Percentiles rank a stretch among this genome's conserved stretches.
These are phyloP conservation scores for Collybia mongolica DNA, from an alignment of 768 basidiomycete species.

Conservation along the genomic window DNA sequence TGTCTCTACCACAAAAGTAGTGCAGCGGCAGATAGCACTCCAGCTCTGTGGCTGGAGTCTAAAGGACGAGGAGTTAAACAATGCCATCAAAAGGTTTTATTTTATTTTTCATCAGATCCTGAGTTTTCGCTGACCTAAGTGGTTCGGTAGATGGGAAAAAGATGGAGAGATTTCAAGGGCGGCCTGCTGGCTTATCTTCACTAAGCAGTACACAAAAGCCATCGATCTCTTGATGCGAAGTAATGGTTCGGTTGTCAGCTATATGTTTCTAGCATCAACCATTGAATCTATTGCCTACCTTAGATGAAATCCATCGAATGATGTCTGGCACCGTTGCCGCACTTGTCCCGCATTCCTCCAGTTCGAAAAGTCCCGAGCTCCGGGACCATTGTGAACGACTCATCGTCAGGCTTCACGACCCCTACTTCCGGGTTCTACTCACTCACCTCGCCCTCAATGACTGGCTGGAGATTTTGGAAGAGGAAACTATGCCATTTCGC, in stretches of 20 bases:
- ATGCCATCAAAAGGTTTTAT: conserved; percentile 55
- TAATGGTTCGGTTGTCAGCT: conserved; percentile 49
- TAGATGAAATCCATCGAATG: conserved; percentile 79
- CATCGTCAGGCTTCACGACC: conserved; percentile 72
- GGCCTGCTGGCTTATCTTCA: conserved; percentile 87
- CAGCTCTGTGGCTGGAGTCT: conserved; percentile 76
- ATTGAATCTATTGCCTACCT: conserved; percentile 3
- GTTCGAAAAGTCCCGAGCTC: conserved; percentile 46
- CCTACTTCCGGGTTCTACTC: conserved; percentile 78
- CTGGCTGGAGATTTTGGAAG: conserved; percentile 80
- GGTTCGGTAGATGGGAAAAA: conserved; percentile 62
- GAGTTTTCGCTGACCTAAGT: conserved; percentile 1
- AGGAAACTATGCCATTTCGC: conserved; percentile 74
- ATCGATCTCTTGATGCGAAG: conserved; percentile 80
- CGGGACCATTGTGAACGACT: conserved; percentile 71
- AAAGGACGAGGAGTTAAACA: conserved; percentile 62
- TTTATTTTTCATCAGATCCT: conserved; percentile 1
- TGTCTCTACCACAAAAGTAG: conserved; percentile 50
- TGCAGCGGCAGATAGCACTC: conserved; percentile 69
- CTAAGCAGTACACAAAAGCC: conserved; percentile 61
- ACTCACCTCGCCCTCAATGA: conserved; percentile 71
- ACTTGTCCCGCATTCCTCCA: conserved; percentile 43
- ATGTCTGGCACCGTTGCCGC: conserved; percentile 83
- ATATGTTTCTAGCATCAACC: conserved; percentile 1
- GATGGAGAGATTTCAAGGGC: conserved; percentile 71